Base-by-base conservation (phyloP, 2,329 filamentous ascomycete species). In the Apiospora aurea region DNA sequence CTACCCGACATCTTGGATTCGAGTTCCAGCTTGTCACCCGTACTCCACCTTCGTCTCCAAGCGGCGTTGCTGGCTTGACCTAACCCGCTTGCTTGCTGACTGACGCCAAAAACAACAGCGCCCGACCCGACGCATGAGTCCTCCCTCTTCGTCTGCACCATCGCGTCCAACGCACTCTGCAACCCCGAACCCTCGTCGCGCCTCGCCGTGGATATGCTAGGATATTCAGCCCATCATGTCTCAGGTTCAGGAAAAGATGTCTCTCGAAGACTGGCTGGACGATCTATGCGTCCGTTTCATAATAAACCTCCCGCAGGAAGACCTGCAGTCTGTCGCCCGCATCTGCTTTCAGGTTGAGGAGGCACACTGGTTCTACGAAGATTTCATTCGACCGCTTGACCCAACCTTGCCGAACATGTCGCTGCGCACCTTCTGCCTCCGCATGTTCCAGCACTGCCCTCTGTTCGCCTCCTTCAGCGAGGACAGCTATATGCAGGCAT, bases 321-420 rank as follows among this genome's bases (percentile, higher is more conserved):
- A 99, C 83, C 89, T 98, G 67, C 91, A 92, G 76, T 95, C 94
- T 2, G 93, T 97, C 72, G 94, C 95, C 80, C 93, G 96, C 80
- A 96, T 99, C 83, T 98, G 96, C 84, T 99, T 99, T 82, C 95
- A 98, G 84, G 93, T 99, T 77, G 96, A 99, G 83, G 97, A 99
- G 84, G 96, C 96, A 78, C 97, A 99, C 91, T 99, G 96, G 96
- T 99, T 97, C 84, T 99, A 99, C 89, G 96, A 99, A 87, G 96
- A 99, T 83, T 99, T 99, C 81, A 94, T 99, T 81, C 94, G 96
- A 67, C 95, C 96, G 51, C 87, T 96, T 75, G 93, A 98, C 82
- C 92, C 95, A 70, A 88, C 88, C 51, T 88, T 99, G 14, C 96
- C 96, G 5, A 95, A 93, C 71, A 92, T 98, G 87, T 90, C 91